Evolutionary conservation across 257 asterid species (phyloP).

Genomic region (Catharanthus roseus): DNA sequence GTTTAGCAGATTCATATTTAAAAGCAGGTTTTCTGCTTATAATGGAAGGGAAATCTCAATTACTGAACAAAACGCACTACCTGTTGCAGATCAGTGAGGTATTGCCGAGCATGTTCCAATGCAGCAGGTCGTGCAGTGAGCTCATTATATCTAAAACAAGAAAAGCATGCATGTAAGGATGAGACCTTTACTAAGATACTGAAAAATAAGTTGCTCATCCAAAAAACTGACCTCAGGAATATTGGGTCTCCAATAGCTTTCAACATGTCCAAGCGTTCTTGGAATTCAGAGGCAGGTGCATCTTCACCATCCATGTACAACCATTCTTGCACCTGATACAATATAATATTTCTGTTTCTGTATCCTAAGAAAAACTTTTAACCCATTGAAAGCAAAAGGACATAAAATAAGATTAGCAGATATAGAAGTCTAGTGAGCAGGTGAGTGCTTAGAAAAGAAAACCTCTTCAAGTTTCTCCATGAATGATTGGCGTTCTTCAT

Average conservation of each 20-base stretch:
- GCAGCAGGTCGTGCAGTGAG: conserved; percentile 93
- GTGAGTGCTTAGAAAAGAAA: conserved; percentile 24
- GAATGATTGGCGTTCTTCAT: conserved; percentile 73
- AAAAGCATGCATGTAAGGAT: conserved; percentile 16
- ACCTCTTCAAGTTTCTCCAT: conserved; percentile 91
- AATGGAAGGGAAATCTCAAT: not conserved
- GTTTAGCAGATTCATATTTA: not conserved
- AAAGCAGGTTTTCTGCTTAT: not conserved
- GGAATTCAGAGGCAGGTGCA: conserved; percentile 85
- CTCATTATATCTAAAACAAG: conserved; percentile 56
- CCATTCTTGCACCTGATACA: conserved; percentile 92
- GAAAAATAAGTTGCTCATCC: not conserved
- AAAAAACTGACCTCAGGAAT: conserved; percentile 61
- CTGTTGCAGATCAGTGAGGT: conserved; percentile 66
- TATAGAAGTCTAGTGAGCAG: not conserved
- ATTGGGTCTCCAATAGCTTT: conserved; percentile 93
- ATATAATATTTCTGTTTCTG: conserved; percentile 9
- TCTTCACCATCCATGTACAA: conserved; percentile 98
- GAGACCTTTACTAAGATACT: not conserved
- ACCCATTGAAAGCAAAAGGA: not conserved
- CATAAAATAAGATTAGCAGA: not conserved
- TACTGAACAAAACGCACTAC: conserved; percentile 26
- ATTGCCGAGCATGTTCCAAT: conserved; percentile 58
- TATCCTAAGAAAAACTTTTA: not conserved
- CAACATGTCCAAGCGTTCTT: conserved; percentile 69